These are phyloP conservation scores for Lichtheimia hyalospora DNA, from an alignment of 371 early-diverging fungal genomes.

Conservation along the genomic window DNA sequence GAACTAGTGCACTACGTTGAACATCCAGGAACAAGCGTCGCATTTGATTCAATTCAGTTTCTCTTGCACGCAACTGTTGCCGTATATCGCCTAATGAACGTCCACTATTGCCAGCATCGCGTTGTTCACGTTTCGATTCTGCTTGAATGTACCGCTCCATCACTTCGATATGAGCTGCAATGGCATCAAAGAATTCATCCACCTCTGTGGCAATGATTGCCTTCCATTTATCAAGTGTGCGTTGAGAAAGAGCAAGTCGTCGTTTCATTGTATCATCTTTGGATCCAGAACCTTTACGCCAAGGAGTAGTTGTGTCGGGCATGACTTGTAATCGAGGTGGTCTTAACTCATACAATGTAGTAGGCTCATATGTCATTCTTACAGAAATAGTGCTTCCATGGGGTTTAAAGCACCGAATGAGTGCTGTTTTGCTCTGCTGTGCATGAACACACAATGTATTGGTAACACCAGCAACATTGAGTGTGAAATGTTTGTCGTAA, in stretches of 20 bases:
- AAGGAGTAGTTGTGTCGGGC: background rate
- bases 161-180: slow-evolving; percentile 22
- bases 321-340: slow-evolving; percentile 57
- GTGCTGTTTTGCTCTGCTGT: slow-evolving; percentile 17
- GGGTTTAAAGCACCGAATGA: slow-evolving; percentile 47
- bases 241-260: slow-evolving; percentile 8
- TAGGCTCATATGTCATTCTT: slow-evolving; percentile 51
- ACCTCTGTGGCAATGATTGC: slow-evolving; percentile 19
- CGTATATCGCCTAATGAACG: slow-evolving; percentile 1
- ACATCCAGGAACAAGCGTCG: slow-evolving; percentile 16
- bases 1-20: slow-evolving; percentile 18
- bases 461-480: slow-evolving; percentile 1
- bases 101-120: background rate
- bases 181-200: slow-evolving; percentile 25
- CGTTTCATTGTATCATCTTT: slow-evolving; percentile 2
- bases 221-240: slow-evolving; percentile 12
- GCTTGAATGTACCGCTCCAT: slow-evolving; percentile 18
- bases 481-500: slow-evolving; percentile 50
- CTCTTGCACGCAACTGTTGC: background rate
- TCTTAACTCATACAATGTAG: slow-evolving; percentile 59
- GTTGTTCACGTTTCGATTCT: slow-evolving; percentile 10
- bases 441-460: slow-evolving; percentile 39
- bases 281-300: background rate
- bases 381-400: slow-evolving; percentile 29
- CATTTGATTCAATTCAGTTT: slow-evolving; percentile 17